Conservation (phyloP, 1,139 yeast species). For the Hansenula lynferdii region DNA sequence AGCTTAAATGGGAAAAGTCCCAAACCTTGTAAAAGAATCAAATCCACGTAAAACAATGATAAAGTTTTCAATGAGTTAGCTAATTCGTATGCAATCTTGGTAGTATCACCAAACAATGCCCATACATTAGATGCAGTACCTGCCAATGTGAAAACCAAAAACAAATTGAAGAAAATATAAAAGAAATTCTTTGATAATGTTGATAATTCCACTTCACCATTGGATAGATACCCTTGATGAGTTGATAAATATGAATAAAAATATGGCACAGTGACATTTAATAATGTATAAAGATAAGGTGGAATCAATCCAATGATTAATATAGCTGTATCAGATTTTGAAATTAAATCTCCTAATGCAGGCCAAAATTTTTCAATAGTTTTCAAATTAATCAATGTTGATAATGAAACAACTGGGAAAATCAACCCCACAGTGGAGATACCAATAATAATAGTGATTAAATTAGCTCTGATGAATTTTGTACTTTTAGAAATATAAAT, state of each 20-base stretch:
- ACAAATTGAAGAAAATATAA: conserved; percentile 79
- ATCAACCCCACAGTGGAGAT: conserved; percentile 62
- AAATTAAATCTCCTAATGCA: conserved; percentile 57
- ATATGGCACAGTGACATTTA: conserved; percentile 72
- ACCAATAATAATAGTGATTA: conserved; percentile 61
- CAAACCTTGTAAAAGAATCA: conserved; percentile 68
- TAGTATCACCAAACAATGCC: conserved; percentile 75
- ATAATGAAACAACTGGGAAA: conserved; percentile 68
- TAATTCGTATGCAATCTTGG: conserved; percentile 66
- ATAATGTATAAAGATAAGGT: conserved; percentile 67
- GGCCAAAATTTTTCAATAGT: conserved; percentile 73
- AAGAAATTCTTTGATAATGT: conserved; percentile 78
- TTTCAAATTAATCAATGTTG: conserved; percentile 65
- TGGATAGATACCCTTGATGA: conserved; percentile 71
- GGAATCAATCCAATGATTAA: conserved; percentile 77
- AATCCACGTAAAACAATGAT: conserved; percentile 68
- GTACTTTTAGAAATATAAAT: conserved; percentile 54
- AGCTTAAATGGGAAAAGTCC: conserved; percentile 79
- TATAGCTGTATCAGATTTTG: conserved; percentile 52
- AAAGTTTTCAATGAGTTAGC: conserved; percentile 68
- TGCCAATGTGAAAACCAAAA: conserved; percentile 76
- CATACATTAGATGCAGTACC: conserved; percentile 73
- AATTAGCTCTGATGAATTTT: conserved; percentile 52
- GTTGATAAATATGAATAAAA: conserved; percentile 66
- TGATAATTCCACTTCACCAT: conserved; percentile 77